Evolutionary conservation across 2,329 filamentous ascomycete species (phyloP).

Genomic region (Diplodia mutila): DNA sequence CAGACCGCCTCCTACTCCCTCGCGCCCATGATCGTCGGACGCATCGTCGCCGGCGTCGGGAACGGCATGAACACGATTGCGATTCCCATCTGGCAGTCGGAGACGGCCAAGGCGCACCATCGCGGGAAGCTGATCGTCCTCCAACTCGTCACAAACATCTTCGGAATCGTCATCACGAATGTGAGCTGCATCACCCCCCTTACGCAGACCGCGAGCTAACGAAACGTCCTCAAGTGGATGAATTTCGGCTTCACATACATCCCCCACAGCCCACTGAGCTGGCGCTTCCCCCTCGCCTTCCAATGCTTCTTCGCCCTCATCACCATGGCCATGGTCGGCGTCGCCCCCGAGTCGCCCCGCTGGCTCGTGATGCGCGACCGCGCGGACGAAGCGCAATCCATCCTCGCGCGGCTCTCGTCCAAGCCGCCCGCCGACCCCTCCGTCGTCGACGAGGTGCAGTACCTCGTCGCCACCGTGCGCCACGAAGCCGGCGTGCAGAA

Average conservation of each 20-base stretch:
- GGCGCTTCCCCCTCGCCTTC: background rate
- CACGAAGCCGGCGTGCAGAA: too few relatives aligned
- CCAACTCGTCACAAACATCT: background rate
- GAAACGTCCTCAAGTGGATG: too few relatives aligned
- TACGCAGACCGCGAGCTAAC: too few relatives aligned
- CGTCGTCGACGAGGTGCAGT: too few relatives aligned
- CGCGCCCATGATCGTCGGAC: constrained; percentile 57
- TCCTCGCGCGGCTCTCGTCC: background rate
- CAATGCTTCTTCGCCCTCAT: background rate
- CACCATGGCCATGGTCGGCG: background rate
- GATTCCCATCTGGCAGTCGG: constrained; percentile 58
- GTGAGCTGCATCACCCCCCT: too few relatives aligned
- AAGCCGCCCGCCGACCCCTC: too few relatives aligned
- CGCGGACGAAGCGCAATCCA: background rate
- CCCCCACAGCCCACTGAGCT: background rate
- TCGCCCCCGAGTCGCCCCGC: background rate
- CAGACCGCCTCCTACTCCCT: constrained; percentile 43
- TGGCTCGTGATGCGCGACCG: background rate
- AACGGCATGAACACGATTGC: constrained; percentile 62
- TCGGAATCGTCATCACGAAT: background rate
- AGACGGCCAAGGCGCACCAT: constrained; percentile 46
- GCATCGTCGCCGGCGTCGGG: constrained; percentile 57
- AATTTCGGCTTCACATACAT: background rate
- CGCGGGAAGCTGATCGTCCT: background rate
- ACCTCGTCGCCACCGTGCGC: too few relatives aligned